Base-by-base conservation (phyloP, 2,329 filamentous ascomycete genomes). In the Paraphaeosphaeria minitans region DNA sequence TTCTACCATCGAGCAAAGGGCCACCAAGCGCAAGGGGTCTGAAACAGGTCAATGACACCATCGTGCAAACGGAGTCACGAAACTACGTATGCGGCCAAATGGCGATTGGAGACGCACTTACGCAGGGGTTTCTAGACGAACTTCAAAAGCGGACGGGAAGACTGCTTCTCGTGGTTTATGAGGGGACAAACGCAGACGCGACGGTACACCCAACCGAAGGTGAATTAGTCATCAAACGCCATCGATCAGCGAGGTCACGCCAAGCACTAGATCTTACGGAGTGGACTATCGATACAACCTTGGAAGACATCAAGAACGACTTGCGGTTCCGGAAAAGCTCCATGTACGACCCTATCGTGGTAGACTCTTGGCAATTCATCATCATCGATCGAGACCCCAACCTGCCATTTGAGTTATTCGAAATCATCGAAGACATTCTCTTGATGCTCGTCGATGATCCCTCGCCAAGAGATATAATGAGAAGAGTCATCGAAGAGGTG, bases 311-410 rank as follows among this genome's bases (percentile, higher is more conserved):
- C 50, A 73, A 71, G 43, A 67, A 73, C 33, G 50, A 69, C 0
- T 45, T 74, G 10, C 66, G 70, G 0, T 35, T 68, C 22, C 39
- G 61, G 4, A 72, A 72, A 47, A 66, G 58, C 0, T 59, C 65
- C 0, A 72, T 71, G 66, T 72, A 72, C 21, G 69, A 74, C n/a
- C 68, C 70, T 0, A 71, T 74, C 3, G 66, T 71, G 0, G 68
- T 70, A 0, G 70, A 73, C 21, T 74, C 71, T 0, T 74, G 70
- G 71, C 68, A 73, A 14, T 73, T 74, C 56, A 71, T 73, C 33
- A 67, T 74, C 43, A 70, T 74, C 33, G 70, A 73, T 24, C 61
- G 64, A n/a, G 61, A 70, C 19, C 60, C 61, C 5, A 67, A 68
- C 0, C 37, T 67, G 5, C 67, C 71, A 0, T 74, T 74, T 14